These are phyloP conservation scores for Saccharomycopsis sp. DNA, from an alignment of 805 yeast species.

Conservation along the genomic window DNA sequence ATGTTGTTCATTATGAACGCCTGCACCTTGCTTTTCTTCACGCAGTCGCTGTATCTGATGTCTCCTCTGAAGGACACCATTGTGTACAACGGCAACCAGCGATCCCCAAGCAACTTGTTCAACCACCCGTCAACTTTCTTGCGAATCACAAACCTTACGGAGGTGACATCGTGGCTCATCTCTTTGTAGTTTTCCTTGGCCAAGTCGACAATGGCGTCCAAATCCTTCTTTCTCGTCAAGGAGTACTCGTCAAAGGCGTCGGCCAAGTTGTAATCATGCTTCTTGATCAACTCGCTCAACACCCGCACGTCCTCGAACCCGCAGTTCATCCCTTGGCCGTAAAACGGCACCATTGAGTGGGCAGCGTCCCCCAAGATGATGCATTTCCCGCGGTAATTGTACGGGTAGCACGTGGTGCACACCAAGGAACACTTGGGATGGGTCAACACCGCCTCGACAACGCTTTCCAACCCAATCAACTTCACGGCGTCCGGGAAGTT, in stretches of 20 bases:
- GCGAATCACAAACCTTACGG: slow-evolving; percentile 48
- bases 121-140: slow-evolving; percentile 61
- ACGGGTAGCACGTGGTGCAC: slow-evolving; percentile 62
- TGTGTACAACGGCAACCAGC: slow-evolving; percentile 81
- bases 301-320: slow-evolving; percentile 86
- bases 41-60: slow-evolving; percentile 64
- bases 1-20: slow-evolving; percentile 34
- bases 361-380: slow-evolving; percentile 88
- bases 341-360: slow-evolving; percentile 96
- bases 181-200: slow-evolving; percentile 78
- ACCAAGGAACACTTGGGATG: slow-evolving; percentile 75
- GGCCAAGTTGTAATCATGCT: slow-evolving; percentile 31
- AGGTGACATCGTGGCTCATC: slow-evolving; percentile 75
- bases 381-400: slow-evolving; percentile 52
- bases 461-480: slow-evolving; percentile 51
- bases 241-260: slow-evolving; percentile 51
- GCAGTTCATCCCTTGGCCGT: slow-evolving; percentile 95
- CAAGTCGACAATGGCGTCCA: slow-evolving; percentile 65
- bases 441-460: slow-evolving; percentile 40
- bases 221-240: slow-evolving; percentile 48
- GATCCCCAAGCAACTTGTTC: slow-evolving; percentile 47
- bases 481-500: slow-evolving; percentile 70
- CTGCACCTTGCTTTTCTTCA: slow-evolving; percentile 47
- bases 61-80: slow-evolving; percentile 89
- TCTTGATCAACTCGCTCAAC: slow-evolving; percentile 42